Evolutionary conservation across 805 yeast genomes (phyloP).

Genomic region (Phaffomyces thermotolerans): DNA sequence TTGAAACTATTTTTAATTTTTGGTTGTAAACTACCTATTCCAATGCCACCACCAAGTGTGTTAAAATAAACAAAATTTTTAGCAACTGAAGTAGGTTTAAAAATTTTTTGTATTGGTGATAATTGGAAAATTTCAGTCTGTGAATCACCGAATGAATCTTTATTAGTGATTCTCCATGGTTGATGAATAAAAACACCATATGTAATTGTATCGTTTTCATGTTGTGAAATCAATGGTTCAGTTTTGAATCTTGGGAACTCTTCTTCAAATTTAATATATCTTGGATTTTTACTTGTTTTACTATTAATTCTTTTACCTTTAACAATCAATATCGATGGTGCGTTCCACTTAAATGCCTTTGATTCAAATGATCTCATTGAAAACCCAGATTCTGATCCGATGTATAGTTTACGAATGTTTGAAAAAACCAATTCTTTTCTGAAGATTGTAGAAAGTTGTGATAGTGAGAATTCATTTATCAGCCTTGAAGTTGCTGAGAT

Average conservation of each 20-base stretch:
- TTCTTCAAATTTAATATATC: constrained; percentile 45
- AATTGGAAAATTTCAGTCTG: constrained; percentile 56
- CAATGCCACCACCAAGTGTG: constrained; percentile 72
- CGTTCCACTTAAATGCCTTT: constrained; percentile 82
- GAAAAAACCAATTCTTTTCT: constrained; percentile 35
- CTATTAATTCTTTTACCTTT: constrained; percentile 41
- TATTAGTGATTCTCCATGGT: constrained; percentile 76
- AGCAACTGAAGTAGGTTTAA: constrained; percentile 29
- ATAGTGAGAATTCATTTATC: constrained; percentile 30
- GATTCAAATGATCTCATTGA: constrained; percentile 83
- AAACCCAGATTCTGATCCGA: constrained; percentile 74
- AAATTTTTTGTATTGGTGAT: constrained; percentile 58
- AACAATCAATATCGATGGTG: constrained; percentile 69
- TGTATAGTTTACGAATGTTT: constrained; percentile 53
- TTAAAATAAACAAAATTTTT: constrained; percentile 54
- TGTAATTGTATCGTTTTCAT: constrained; percentile 36
- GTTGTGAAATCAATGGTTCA: constrained; percentile 9
- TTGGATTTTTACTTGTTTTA: constrained; percentile 26
- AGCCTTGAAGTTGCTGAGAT: constrained; percentile 27
- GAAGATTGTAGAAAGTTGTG: constrained; percentile 36
- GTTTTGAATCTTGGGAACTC: constrained; percentile 39
- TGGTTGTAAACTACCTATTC: constrained; percentile 73
- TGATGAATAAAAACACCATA: constrained; percentile 59
- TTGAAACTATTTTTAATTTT: constrained; percentile 36
- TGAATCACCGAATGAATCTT: constrained; percentile 62